A percentile compares a stretch with the other conserved stretches of the same genome.
These are phyloP conservation scores for Panicum hallii DNA, from an alignment of 202 grass and related monocot species.

Conservation along the genomic window DNA sequence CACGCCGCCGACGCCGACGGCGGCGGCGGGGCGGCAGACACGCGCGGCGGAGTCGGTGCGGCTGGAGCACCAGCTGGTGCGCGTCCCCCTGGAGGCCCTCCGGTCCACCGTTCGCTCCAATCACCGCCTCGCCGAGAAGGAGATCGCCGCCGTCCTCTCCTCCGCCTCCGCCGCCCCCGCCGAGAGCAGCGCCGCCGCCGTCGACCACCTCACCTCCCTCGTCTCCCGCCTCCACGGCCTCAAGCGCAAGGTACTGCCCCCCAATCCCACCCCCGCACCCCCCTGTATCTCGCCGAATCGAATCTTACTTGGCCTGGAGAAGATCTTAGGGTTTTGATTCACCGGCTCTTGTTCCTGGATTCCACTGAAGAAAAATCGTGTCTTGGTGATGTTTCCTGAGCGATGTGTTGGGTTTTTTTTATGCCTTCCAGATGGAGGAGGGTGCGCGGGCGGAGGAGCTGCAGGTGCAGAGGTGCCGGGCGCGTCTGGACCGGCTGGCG, in stretches of 20 bases:
- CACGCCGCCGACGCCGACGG: constrained; percentile 22
- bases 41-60: constrained; percentile 74
- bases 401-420: background rate
- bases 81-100: constrained; percentile 85
- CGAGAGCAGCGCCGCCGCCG: constrained; percentile 38
- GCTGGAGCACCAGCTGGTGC: constrained; percentile 87
- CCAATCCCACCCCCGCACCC: background rate
- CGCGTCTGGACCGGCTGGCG: constrained; percentile 74
- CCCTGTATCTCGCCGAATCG: constrained; percentile 11
- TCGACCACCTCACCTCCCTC: constrained; percentile 79
- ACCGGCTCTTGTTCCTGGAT: constrained; percentile 8
- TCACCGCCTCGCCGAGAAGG: constrained; percentile 87
- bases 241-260: constrained; percentile 77
- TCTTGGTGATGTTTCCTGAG: constrained; percentile 30
- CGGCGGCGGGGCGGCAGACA: constrained; percentile 51
- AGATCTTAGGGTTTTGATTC: constrained; percentile 22
- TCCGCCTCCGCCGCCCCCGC: constrained; percentile 60
- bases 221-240: constrained; percentile 95
- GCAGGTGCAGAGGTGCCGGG: constrained; percentile 87
- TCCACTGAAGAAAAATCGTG: background rate
- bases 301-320: constrained; percentile 10
- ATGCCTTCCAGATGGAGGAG: constrained; percentile 66
- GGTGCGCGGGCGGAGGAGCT: constrained; percentile 60
- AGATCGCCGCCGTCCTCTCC: constrained; percentile 71
- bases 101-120: constrained; percentile 71